Percentiles rank a stretch among this genome's conserved stretches.
phyloP scores from a whole-genome alignment of 768 basidiomycete genomes.

The Auriscalpium orientale region DNA sequence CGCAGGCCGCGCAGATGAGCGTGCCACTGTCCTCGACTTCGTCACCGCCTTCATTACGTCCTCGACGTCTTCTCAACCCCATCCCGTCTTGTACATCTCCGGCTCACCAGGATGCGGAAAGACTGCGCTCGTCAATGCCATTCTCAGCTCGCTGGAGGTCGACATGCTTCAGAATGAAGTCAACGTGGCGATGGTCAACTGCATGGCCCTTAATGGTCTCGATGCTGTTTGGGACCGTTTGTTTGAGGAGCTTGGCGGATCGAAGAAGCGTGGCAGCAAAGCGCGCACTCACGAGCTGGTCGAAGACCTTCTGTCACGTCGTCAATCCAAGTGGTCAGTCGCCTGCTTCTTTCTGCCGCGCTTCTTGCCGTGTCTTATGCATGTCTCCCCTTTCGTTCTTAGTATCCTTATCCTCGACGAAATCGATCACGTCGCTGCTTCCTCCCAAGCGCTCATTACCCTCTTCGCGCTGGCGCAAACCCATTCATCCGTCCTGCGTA shows the following conservation, averaged over 20 bases:
- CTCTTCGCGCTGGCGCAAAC: constrained; percentile 64
- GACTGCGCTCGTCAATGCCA: constrained; percentile 71
- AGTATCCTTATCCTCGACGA: constrained; percentile 82
- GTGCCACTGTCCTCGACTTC: constrained; percentile 50
- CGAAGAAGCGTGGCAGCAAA: constrained; percentile 35
- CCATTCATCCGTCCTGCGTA: constrained; percentile 44
- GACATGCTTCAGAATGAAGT: constrained; percentile 31
- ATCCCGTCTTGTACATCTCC: constrained; percentile 72
- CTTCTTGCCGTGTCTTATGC: too few species aligned
- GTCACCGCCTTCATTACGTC: constrained; percentile 44
- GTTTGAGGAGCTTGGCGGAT: constrained; percentile 42
- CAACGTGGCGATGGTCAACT: constrained; percentile 59
- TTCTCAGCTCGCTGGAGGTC: constrained; percentile 37
- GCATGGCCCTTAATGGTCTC: constrained; percentile 66
- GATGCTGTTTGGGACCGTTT: constrained; percentile 69
- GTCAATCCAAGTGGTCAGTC: constrained; percentile 46
- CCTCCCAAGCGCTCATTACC: constrained; percentile 46
- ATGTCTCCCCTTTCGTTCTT: background rate
- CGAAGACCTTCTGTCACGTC: constrained; percentile 34
- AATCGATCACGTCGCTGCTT: constrained; percentile 72
- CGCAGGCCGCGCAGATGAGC: constrained; percentile 64
- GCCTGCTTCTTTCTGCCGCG: background rate
- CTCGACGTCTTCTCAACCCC: constrained; percentile 16
- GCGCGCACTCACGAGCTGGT: constrained; percentile 30
- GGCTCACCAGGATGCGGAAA: constrained; percentile 92